A percentile compares a stretch with the other conserved stretches of the same genome.
These are phyloP conservation scores for Cytospora mali DNA, from an alignment of 2,329 filamentous ascomycete species.

Conservation along the genomic window DNA sequence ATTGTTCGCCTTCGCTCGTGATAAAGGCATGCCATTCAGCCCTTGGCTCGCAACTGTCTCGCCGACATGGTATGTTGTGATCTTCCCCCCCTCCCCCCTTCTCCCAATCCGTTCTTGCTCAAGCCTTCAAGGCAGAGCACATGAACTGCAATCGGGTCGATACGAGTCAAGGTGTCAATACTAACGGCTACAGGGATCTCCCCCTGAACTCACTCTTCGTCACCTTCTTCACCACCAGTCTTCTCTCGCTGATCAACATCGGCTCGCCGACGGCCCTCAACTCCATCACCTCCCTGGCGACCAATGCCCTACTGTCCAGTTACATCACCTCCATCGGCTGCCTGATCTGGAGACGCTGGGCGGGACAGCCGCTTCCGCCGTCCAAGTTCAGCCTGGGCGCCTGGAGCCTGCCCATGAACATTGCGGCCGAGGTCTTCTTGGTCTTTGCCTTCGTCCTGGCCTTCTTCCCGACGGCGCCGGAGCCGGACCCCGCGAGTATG, in stretches of 20 bases:
- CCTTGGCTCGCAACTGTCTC: slow-evolving; percentile 34
- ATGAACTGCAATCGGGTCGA: not conserved
- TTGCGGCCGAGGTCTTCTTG: slow-evolving; percentile 25
- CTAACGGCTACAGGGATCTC: slow-evolving; percentile 21
- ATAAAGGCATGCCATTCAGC: slow-evolving; percentile 41
- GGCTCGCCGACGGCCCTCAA: slow-evolving; percentile 28
- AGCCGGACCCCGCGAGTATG: slow-evolving; percentile 24
- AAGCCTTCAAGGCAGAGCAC: too few relatives aligned
- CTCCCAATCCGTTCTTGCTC: not conserved
- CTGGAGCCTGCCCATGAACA: slow-evolving; percentile 26
- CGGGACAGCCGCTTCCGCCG: slow-evolving; percentile 17
- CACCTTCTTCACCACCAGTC: slow-evolving; percentile 20
- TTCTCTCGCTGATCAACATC: slow-evolving; percentile 25
- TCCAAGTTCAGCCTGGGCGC: slow-evolving; percentile 27
- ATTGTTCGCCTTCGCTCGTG: slow-evolving; percentile 39
- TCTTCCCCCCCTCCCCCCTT: too few relatives aligned
- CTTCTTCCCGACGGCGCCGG: slow-evolving; percentile 24
- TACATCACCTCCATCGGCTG: slow-evolving; percentile 30
- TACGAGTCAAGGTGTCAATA: not conserved
- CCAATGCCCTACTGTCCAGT: slow-evolving; percentile 28
- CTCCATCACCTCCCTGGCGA: slow-evolving; percentile 27
- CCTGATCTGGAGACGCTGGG: slow-evolving; percentile 15
- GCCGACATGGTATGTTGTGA: not conserved
- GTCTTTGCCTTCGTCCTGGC: slow-evolving; percentile 27
- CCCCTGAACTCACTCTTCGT: slow-evolving; percentile 30